Conservation (phyloP, 2,329 filamentous ascomycete species). For the Botrytis medusae region DNA sequence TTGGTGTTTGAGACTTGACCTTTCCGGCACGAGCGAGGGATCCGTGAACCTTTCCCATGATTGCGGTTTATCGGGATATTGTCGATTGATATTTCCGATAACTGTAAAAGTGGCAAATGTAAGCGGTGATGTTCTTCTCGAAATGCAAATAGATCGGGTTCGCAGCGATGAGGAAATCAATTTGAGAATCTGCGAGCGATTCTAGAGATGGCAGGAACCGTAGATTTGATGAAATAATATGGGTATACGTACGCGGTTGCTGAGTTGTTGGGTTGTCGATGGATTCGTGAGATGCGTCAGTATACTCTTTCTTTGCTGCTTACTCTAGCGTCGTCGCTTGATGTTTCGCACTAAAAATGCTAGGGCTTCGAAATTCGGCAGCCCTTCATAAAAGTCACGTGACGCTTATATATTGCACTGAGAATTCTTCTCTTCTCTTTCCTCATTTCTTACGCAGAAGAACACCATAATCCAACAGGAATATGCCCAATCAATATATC, state of each 20-base stretch:
- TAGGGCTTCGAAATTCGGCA: conserved; percentile 17
- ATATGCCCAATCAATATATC: neutral
- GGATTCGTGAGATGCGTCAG: neutral
- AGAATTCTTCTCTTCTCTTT: neutral
- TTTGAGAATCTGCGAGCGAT: conserved; percentile 13
- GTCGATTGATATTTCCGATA: conserved; percentile 33
- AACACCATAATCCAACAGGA: neutral
- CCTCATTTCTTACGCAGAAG: neutral
- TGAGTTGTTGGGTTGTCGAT: conserved; percentile 21
- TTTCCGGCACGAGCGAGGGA: conserved; percentile 95
- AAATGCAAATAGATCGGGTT: neutral
- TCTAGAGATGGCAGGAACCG: neutral
- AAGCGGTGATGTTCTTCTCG: neutral
- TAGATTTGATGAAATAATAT: conserved; percentile 10
- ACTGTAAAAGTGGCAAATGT: conserved; percentile 30
- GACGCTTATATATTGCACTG: neutral
- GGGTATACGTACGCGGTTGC: conserved; percentile 22
- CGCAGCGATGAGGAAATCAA: neutral
- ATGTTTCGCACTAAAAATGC: neutral
- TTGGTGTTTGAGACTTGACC: conserved; percentile 95
- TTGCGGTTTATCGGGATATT: conserved; percentile 47
- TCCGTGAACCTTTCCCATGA: conserved; percentile 92
- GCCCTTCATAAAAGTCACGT: neutral
- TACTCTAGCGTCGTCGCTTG: conserved; percentile 15
- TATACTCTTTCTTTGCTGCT: conserved; percentile 5